phyloP scores from a whole-genome alignment of 108 stramenopile genomes.

The Nannochloropsis salina region DNA sequence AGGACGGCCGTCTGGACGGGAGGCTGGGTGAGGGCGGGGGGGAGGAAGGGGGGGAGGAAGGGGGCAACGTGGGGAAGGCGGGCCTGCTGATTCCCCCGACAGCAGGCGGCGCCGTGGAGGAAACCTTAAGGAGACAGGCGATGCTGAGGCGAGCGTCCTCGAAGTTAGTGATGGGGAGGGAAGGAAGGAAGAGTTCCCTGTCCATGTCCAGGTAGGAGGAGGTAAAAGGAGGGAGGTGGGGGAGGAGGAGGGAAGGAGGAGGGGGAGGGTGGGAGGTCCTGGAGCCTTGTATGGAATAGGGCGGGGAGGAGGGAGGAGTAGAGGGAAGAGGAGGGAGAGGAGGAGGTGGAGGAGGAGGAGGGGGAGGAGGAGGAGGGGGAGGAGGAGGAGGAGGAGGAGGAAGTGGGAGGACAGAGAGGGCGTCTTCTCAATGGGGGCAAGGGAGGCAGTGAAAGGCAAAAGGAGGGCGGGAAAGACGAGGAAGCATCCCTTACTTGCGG shows the following conservation, averaged over 20 bases:
- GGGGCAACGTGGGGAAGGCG: not conserved
- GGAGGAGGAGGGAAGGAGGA: constrained; percentile 65
- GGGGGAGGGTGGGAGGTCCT: constrained; percentile 71
- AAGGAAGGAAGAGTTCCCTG: not conserved
- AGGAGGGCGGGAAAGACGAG: too few species aligned
- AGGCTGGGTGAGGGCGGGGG: not conserved
- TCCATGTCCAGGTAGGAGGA: constrained; percentile 70
- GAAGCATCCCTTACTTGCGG: too few species aligned
- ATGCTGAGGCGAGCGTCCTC: not conserved
- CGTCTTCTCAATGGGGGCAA: too few species aligned
- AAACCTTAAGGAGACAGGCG: not conserved
- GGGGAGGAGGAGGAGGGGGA: too few species aligned
- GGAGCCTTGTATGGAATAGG: not conserved
- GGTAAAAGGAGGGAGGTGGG: constrained; percentile 90
- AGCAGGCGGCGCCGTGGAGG: too few species aligned
- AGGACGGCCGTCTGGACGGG: constrained; percentile 35
- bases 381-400: too few species aligned
- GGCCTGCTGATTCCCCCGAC: not conserved
- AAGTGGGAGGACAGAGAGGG: too few species aligned
- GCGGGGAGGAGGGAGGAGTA: not conserved
- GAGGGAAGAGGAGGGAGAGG: not conserved
- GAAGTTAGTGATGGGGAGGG: not conserved
- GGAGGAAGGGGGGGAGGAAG: not conserved
- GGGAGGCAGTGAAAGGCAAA: too few species aligned
- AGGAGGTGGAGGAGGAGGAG: not conserved